Evolutionary conservation across 2,329 filamentous ascomycete genomes (phyloP), one percentile per base, ranked within the genome.

Genomic region (Dactylellina leptospora): DNA sequence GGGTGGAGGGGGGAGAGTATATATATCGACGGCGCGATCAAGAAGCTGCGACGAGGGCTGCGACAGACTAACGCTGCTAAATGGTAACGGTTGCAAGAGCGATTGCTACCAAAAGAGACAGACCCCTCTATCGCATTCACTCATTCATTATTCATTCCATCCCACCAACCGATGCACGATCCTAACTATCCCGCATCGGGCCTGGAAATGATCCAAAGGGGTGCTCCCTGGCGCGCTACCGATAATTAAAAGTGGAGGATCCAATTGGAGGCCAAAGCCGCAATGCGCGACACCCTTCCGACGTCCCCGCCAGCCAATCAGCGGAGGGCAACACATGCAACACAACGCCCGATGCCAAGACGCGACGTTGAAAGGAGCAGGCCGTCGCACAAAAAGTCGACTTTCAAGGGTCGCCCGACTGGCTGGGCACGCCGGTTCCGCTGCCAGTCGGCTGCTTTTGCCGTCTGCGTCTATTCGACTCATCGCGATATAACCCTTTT

Each of bases 81-180:
- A n/a, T n/a, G n/a, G n/a, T n/a, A n/a, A n/a, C n/a, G n/a, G n/a
- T n/a, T n/a, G n/a, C n/a, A n/a, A n/a, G n/a, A n/a, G n/a, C n/a
- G n/a, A n/a, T n/a, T n/a, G n/a, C n/a, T n/a, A n/a, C n/a, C n/a
- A n/a, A n/a, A n/a, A n/a, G n/a, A n/a, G n/a, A n/a, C n/a, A n/a
- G n/a, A n/a, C n/a, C n/a, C n/a, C n/a, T n/a, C n/a, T n/a, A n/a
- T n/a, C n/a, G n/a, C n/a, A n/a, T n/a, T n/a, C 16, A 11, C n/a
- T 48, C 20, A 9, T 5, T 23, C 44, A 18, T 4, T 45, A 4
- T 2, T 16, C 4, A 10, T 8, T 13, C 8, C 40, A 45, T 45
- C 5, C 40, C n/a, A n/a, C 25, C 13, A 51, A 33, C 47, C 47
- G n/a, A 40, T 55, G 51, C 51, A 55, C 27, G 33, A 55, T 55